Evolutionary conservation across 305 asterid genomes (phyloP), one percentile per base, ranked within the genome.

Genomic region (Ruellia speciosa): DNA sequence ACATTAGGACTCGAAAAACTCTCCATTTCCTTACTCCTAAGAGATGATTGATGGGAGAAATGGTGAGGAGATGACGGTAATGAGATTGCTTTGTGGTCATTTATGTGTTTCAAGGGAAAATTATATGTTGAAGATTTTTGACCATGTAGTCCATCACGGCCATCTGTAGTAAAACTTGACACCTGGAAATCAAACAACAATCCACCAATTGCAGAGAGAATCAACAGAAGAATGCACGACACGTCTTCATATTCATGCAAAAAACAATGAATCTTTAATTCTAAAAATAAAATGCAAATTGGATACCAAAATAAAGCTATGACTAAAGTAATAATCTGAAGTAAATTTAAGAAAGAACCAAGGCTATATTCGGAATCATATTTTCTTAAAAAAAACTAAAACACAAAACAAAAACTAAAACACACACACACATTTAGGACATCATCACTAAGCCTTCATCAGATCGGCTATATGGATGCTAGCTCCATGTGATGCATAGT

Each of bases 11-110:
- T 72, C 19, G 62, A 68, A 37, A 75, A 79, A 63, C 63, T 49
- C 62, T 76, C 77, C 53, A 75, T 58, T 50, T 62, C 45, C 28
- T 77, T 86, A 57, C 79, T 78, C 76, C 68, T 59, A 50, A 68
- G 79, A 64, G 80, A 77, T 73, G 72, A 73, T 72, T 74, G 75
- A 58, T 65, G 62, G 66, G 73, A 60, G 56, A 75, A 73, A 59
- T 61, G 77, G 24, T 76, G 87, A 71, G 92, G 92, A 56, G 96
- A 84, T 58, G 94, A 84, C 69, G 94, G 96, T 77, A 87, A 68
- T 20, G 94, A 82, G 56, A 82, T 77, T 68, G 96, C 88, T 72
- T 75, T 79, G 52, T 83, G 87, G 53, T 84, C 60, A 61, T 67
- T 74, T 49, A 73, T 64, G 61, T 76, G 81, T 64, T 78, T 84